Evolutionary conservation across 441 rosid genomes (phyloP).

Genomic region (Erodium texanum): DNA sequence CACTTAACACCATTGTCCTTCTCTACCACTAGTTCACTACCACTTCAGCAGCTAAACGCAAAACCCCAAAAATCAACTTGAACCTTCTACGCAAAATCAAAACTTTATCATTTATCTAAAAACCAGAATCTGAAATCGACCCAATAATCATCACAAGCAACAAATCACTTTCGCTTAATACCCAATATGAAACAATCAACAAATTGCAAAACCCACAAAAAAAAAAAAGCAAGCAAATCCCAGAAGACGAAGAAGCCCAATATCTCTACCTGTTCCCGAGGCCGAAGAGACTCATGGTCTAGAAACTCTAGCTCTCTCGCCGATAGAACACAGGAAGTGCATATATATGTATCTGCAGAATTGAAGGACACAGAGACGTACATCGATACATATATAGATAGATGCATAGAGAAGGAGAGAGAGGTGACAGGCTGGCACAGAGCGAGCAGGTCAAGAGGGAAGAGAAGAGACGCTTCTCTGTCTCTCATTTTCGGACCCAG

Average conservation of each 20-base stretch:
- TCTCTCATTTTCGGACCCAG: too few species aligned
- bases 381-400: slow-evolving; percentile 10
- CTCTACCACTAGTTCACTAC: background rate
- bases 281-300: slow-evolving; percentile 53
- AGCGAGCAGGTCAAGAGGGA: background rate
- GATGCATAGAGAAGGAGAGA: background rate
- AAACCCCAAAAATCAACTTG: background rate
- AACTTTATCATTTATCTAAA: background rate
- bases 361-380: background rate
- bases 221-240: too few species aligned
- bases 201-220: background rate
- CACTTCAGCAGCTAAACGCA: background rate
- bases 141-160: background rate
- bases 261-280: slow-evolving; percentile 38
- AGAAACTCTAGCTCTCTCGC: slow-evolving; percentile 2
- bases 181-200: background rate
- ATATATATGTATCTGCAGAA: too few species aligned
- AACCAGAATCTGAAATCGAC: background rate
- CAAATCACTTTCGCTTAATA: background rate
- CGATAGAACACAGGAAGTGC: background rate
- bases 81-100: background rate
- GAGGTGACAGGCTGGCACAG: slow-evolving; percentile 29
- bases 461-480: slow-evolving; percentile 4
- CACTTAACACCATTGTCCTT: background rate
- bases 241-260: too few species aligned